phyloP scores from a whole-genome alignment of 306 rosid species.

The Begonia fuchsioides region DNA sequence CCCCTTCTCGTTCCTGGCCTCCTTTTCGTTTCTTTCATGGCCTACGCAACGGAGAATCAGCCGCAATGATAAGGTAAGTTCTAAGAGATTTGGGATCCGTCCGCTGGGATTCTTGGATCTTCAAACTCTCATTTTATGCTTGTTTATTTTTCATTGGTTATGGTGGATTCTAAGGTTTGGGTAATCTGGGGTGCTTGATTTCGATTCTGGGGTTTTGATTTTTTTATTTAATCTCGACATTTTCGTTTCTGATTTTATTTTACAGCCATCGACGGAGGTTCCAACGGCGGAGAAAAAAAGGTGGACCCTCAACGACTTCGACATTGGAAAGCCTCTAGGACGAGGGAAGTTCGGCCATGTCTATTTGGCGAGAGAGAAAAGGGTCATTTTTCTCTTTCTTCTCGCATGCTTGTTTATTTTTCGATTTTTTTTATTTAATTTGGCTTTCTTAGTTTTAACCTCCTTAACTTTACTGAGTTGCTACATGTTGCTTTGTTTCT shows the following conservation, averaged over 20 bases:
- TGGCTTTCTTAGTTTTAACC: neutral
- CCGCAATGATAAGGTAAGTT: slow-evolving; percentile 49
- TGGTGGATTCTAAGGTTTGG: too few relatives aligned
- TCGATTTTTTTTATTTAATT: neutral
- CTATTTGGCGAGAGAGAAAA: slow-evolving; percentile 93
- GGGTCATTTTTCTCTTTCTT: slow-evolving; percentile 26
- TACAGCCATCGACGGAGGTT: slow-evolving; percentile 41
- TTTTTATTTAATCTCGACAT: neutral
- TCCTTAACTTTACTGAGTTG: too few relatives aligned
- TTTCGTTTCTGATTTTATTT: slow-evolving; percentile 5
- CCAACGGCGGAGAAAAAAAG: slow-evolving; percentile 57
- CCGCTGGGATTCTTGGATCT: neutral
- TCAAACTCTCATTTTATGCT: neutral
- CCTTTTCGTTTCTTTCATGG: slow-evolving; percentile 29
- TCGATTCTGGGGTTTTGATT: neutral
- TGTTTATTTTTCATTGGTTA: neutral
- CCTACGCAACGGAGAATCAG: slow-evolving; percentile 59
- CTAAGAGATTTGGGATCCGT: too few relatives aligned
- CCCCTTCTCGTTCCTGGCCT: slow-evolving; percentile 3
- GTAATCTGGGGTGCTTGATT: neutral
- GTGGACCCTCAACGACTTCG: slow-evolving; percentile 88
- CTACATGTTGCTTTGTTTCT: too few relatives aligned
- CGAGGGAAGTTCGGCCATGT: slow-evolving; percentile 99
- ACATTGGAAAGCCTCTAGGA: slow-evolving; percentile 93
- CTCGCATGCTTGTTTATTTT: neutral